phyloP scores from a whole-genome alignment of 2,329 filamentous ascomycete species.

The Colletotrichum lini region DNA sequence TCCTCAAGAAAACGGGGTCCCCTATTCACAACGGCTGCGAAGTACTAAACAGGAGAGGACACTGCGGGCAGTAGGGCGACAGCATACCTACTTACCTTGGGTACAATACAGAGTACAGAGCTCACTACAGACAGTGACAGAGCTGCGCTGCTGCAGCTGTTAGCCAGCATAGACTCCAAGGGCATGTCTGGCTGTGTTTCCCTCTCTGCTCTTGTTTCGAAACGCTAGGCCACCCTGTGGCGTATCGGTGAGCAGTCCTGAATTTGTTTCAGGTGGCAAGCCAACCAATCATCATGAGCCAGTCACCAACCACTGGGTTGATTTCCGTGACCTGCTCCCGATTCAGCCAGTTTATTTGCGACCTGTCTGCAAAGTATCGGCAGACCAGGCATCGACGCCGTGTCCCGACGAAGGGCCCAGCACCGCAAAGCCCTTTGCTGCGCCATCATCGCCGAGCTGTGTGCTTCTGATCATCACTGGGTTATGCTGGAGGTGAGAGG shows the following conservation, averaged over 20 bases:
- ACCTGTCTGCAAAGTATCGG: slow-evolving; percentile 15
- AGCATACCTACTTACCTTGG: not conserved
- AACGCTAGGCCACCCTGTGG: slow-evolving; percentile 36
- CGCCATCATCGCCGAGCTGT: slow-evolving; percentile 2
- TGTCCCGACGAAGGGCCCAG: not conserved
- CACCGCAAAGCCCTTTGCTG: not conserved
- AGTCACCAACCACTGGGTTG: slow-evolving; percentile 13
- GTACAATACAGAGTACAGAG: not conserved
- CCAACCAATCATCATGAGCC: slow-evolving; percentile 25
- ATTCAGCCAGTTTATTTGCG: slow-evolving; percentile 25
- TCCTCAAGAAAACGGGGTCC: not conserved
- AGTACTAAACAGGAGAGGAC: not conserved
- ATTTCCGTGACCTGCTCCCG: slow-evolving; percentile 10
- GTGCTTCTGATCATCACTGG: not conserved
- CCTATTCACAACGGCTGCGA: not conserved
- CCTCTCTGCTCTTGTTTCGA: slow-evolving; percentile 37
- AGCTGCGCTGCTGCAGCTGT: slow-evolving; percentile 9
- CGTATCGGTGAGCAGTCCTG: slow-evolving; percentile 42
- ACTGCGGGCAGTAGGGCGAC: no score
- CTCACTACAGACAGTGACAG: not conserved
- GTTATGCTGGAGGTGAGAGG: not conserved
- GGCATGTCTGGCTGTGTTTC: slow-evolving; percentile 22
- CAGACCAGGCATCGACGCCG: slow-evolving; percentile 11
- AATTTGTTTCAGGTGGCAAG: slow-evolving; percentile 44
- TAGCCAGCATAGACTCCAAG: not conserved